These are phyloP conservation scores for Rhodotorula mucilaginosa DNA, from an alignment of 1,284 basidiomycete genomes.

Conservation along the genomic window DNA sequence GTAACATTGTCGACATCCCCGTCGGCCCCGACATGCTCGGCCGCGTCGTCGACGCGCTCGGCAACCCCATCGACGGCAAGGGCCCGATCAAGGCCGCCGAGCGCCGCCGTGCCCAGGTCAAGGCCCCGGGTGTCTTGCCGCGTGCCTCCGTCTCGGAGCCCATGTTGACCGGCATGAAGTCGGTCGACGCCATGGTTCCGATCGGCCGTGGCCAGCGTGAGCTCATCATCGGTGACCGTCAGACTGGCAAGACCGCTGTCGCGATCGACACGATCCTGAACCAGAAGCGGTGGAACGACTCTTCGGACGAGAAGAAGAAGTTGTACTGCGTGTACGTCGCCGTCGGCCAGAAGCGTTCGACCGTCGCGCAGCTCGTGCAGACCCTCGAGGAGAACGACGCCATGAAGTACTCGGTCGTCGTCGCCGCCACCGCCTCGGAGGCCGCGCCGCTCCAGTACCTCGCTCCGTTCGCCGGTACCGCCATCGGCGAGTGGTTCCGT, in stretches of 20 bases:
- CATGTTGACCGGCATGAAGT: slow-evolving; percentile 99
- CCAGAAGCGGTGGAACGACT: slow-evolving; percentile 99
- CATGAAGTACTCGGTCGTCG: slow-evolving; percentile 98
- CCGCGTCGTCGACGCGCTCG: slow-evolving; percentile 98
- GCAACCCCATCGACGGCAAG: slow-evolving; percentile 99
- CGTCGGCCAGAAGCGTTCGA: slow-evolving; percentile 98
- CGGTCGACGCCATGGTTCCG: slow-evolving; percentile 99
- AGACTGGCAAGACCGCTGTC: slow-evolving; percentile 98
- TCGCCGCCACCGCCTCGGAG: slow-evolving; percentile 97
- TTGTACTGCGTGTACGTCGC: slow-evolving; percentile 99
- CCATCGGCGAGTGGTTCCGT: slow-evolving; percentile 99
- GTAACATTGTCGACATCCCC: slow-evolving; percentile 98
- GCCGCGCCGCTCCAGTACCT: slow-evolving; percentile 98
- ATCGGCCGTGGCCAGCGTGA: slow-evolving; percentile 99
- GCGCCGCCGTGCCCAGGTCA: slow-evolving; percentile 93
- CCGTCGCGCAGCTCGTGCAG: slow-evolving; percentile 98
- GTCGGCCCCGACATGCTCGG: slow-evolving; percentile 94
- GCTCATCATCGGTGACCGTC: slow-evolving; percentile 99
- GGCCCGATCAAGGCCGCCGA: slow-evolving; percentile 90
- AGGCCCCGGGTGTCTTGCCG: slow-evolving; percentile 98
- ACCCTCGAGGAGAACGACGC: slow-evolving; percentile 99
- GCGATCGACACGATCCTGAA: slow-evolving; percentile 99
- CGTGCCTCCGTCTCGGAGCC: slow-evolving; percentile 99
- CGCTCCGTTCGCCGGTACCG: slow-evolving; percentile 98
- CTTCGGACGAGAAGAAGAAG: slow-evolving; percentile 83